phyloP scores from a whole-genome alignment of 768 basidiomycete genomes.

The Auricularia heimuer region DNA sequence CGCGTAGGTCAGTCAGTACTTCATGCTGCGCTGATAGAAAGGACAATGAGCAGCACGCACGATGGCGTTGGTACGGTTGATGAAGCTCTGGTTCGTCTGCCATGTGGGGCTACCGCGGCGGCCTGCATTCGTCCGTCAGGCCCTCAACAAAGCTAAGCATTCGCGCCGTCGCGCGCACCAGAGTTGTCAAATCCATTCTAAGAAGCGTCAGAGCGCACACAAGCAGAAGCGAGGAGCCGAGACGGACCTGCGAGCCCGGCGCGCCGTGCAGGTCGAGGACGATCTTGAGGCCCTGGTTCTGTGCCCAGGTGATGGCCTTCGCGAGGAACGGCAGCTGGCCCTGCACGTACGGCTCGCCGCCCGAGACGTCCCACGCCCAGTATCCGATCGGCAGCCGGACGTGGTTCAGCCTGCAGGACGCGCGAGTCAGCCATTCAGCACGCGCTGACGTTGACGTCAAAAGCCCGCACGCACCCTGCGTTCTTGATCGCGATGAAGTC shows the following conservation, averaged over 20 bases:
- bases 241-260: constrained; percentile 79
- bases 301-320: constrained; percentile 63
- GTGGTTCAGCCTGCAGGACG: constrained; percentile 55
- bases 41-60: constrained; percentile 26
- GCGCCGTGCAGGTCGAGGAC: constrained; percentile 40
- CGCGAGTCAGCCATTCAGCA: constrained; percentile 6
- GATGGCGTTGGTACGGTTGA: constrained; percentile 55
- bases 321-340: constrained; percentile 64
- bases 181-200: constrained; percentile 67
- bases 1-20: neutral
- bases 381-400: constrained; percentile 82
- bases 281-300: constrained; percentile 60
- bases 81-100: constrained; percentile 57
- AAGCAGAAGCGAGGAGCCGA: constrained; percentile 20
- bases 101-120: constrained; percentile 54
- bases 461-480: constrained; percentile 43
- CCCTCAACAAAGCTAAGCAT: no score
- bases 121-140: constrained; percentile 24
- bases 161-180: no score
- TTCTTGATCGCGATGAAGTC: constrained; percentile 70
- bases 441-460: constrained; percentile 12
- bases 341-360: constrained; percentile 69
- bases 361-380: constrained; percentile 77
- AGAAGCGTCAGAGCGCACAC: constrained; percentile 4
- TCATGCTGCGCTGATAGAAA: neutral